Evolutionary conservation across 345 rosid species (phyloP).

Genomic region (Gossypium anomalum): DNA sequence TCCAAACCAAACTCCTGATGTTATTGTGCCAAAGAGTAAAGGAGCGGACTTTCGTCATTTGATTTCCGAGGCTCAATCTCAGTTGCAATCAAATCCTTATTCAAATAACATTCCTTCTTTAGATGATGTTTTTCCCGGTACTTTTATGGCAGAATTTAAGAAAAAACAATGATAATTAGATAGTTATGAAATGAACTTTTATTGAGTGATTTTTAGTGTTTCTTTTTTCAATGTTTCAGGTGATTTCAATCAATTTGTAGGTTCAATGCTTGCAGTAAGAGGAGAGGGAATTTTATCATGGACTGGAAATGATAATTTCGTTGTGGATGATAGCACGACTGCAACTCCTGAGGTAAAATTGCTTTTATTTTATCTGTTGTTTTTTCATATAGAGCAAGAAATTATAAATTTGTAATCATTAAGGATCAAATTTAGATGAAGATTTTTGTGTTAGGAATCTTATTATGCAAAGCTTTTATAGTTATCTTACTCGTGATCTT

Average conservation of each 20-base stretch:
- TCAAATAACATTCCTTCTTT: conserved; percentile 38
- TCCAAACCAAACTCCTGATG: conserved; percentile 27
- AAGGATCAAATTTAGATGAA: not conserved
- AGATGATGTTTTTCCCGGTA: conserved; percentile 64
- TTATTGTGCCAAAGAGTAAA: conserved; percentile 61
- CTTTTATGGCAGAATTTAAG: no score
- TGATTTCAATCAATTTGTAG: conserved; percentile 40
- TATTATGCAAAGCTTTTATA: not conserved
- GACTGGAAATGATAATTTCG: conserved; percentile 62
- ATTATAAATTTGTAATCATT: not conserved
- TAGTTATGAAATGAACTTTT: not conserved
- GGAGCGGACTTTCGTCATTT: conserved; percentile 70
- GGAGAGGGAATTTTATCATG: conserved; percentile 73
- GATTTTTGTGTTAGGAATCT: not conserved
- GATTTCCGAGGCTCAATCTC: conserved; percentile 69
- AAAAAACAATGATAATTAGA: not conserved
- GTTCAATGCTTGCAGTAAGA: conserved; percentile 60
- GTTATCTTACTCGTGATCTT: not conserved
- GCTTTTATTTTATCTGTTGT: not conserved
- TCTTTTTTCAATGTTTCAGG: conserved; percentile 34
- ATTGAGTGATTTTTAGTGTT: not conserved
- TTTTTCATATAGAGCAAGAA: not conserved
- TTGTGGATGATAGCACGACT: conserved; percentile 50
- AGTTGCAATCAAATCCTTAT: conserved; percentile 31
- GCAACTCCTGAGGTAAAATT: conserved; percentile 55